phyloP scores from a whole-genome alignment of 139 green algal species.

The Astrephomene gubernaculifera region DNA sequence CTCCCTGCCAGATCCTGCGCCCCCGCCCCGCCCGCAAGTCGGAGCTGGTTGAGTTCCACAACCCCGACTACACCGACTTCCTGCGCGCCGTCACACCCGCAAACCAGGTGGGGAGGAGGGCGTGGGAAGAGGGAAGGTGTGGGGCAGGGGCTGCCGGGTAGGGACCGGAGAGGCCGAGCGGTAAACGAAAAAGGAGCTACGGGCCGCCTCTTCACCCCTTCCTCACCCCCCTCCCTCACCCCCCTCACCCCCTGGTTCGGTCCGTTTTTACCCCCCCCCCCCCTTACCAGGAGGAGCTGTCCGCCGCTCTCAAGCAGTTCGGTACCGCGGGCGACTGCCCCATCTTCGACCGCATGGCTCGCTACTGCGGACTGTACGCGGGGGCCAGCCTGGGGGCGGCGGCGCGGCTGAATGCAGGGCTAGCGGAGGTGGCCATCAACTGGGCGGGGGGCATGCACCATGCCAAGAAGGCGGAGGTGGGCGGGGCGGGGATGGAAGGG shows the following conservation, averaged over 20 bases:
- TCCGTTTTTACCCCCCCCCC: neutral
- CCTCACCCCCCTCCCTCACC: neutral
- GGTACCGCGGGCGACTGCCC: slow-evolving; percentile 93
- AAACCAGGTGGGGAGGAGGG: slow-evolving; percentile 69
- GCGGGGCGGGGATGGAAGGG: neutral
- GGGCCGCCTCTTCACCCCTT: too few species aligned
- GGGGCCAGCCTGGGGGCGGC: slow-evolving; percentile 90
- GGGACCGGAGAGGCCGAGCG: too few species aligned
- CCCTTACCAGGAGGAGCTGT: slow-evolving; percentile 51
- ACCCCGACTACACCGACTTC: slow-evolving; percentile 93
- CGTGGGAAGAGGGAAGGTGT: too few species aligned
- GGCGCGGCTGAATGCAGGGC: slow-evolving; percentile 89
- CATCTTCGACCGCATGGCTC: slow-evolving; percentile 93
- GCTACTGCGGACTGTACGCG: slow-evolving; percentile 93
- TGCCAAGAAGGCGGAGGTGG: slow-evolving; percentile 89
- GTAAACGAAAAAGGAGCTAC: too few species aligned
- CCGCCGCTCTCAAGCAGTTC: slow-evolving; percentile 65
- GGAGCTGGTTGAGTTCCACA: slow-evolving; percentile 89
- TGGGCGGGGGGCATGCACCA: slow-evolving; percentile 98
- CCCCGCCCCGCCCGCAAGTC: slow-evolving; percentile 66
- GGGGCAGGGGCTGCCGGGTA: too few species aligned
- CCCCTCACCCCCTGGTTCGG: neutral
- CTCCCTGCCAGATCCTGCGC: slow-evolving; percentile 64
- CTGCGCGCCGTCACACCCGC: slow-evolving; percentile 81
- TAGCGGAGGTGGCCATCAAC: slow-evolving; percentile 95